A percentile compares a stretch with the other conserved stretches of the same genome.
Evolutionary conservation across 2,329 filamentous ascomycete genomes (phyloP).

Genomic region (Huntiella omanensis): DNA sequence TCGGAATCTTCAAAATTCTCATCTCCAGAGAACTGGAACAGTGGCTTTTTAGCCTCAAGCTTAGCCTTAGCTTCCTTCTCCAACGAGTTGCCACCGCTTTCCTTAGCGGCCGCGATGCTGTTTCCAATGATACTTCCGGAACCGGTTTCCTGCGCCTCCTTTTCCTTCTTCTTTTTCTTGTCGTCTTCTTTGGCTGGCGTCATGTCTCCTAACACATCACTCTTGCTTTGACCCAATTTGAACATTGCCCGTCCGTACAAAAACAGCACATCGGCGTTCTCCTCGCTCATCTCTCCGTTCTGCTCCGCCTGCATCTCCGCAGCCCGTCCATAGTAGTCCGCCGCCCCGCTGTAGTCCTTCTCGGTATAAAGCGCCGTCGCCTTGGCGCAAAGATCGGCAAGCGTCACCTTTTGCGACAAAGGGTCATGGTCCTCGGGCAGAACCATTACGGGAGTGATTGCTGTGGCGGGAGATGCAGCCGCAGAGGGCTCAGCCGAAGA

Average conservation of each 20-base stretch:
- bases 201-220: constrained; percentile 77
- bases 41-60: constrained; percentile 41
- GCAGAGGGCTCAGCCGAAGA: neutral
- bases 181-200: constrained; percentile 36
- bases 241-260: constrained; percentile 87
- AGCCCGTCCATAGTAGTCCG: constrained; percentile 75
- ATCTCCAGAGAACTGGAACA: constrained; percentile 86
- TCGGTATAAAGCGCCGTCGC: constrained; percentile 73
- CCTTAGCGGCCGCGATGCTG: constrained; percentile 25
- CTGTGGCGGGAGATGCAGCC: neutral
- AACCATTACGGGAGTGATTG: neutral
- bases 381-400: constrained; percentile 61
- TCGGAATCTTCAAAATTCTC: constrained; percentile 82
- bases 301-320: constrained; percentile 78
- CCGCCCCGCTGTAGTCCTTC: constrained; percentile 71
- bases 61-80: constrained; percentile 19
- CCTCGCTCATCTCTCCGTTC: constrained; percentile 77
- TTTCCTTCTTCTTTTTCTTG: constrained; percentile 16
- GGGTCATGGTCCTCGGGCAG: constrained; percentile 10
- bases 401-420: constrained; percentile 25
- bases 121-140: constrained; percentile 23
- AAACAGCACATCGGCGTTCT: constrained; percentile 88
- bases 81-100: neutral
- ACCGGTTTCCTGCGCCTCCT: constrained; percentile 20
- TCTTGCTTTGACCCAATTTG: constrained; percentile 84